Conservation (phyloP, 2,329 filamentous ascomycete species). For the Bipolaris cookei region DNA sequence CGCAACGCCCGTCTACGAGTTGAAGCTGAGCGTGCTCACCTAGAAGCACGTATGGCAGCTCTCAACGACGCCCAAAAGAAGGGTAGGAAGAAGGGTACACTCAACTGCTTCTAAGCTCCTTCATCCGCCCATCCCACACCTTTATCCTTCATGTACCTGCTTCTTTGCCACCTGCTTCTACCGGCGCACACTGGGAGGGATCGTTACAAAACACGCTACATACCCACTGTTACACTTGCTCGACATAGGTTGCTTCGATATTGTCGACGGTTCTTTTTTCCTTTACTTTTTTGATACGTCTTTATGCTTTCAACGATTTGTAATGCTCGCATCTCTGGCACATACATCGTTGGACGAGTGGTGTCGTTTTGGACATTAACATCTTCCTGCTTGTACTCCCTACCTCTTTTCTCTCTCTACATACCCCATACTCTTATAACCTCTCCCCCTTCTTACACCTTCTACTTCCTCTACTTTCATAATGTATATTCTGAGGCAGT, state of each 20-base stretch:
- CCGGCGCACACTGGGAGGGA: conserved; percentile 32
- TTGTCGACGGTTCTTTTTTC: conserved; percentile 18
- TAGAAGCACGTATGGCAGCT: conserved; percentile 80
- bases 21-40: conserved; percentile 83
- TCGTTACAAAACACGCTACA: conserved; percentile 33
- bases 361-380: conserved; percentile 13
- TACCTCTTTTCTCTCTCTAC: background rate
- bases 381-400: background rate
- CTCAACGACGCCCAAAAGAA: conserved; percentile 89
- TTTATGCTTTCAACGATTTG: conserved; percentile 34
- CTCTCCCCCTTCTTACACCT: background rate
- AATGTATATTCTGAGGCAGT: conserved; percentile 22
- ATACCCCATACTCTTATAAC: background rate
- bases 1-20: conserved; percentile 89
- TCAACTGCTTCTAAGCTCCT: conserved; percentile 87
- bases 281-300: conserved; percentile 18
- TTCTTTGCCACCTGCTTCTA: conserved; percentile 30
- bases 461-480: conserved; percentile 6
- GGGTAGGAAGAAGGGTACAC: conserved; percentile 90
- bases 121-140: conserved; percentile 11
- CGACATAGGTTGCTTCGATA: conserved; percentile 3
- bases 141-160: conserved; percentile 26
- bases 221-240: conserved; percentile 32
- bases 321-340: conserved; percentile 25
- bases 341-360: conserved; percentile 14